Percentiles rank a stretch among this genome's conserved stretches.
These are phyloP conservation scores for Schizophyllum amplum DNA, from an alignment of 1,284 basidiomycete genomes.

Conservation along the genomic window DNA sequence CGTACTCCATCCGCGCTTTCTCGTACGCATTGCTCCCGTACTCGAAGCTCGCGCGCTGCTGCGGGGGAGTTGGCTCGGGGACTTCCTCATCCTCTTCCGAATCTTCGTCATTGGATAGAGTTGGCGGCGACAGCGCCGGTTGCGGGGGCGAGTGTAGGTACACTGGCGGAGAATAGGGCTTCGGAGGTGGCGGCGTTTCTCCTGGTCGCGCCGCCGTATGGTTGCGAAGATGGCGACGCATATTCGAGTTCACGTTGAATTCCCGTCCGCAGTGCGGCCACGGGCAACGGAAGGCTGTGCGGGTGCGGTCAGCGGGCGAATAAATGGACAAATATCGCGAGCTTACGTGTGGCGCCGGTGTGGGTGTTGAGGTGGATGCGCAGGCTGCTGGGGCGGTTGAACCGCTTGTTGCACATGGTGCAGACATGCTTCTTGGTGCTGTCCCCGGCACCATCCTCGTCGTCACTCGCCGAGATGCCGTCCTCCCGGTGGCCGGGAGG, in stretches of 20 bases:
- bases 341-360: slow-evolving; percentile 68
- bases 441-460: slow-evolving; percentile 1
- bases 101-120: neutral
- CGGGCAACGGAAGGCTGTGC: slow-evolving; percentile 66
- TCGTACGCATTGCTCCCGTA: neutral
- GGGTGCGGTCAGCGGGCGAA: neutral
- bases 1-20: neutral
- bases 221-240: slow-evolving; percentile 70
- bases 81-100: neutral
- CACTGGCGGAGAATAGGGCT: neutral
- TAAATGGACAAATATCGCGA: neutral
- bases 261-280: slow-evolving; percentile 64
- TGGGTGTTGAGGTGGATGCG: slow-evolving; percentile 72
- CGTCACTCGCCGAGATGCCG: neutral
- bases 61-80: neutral
- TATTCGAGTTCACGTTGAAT: slow-evolving; percentile 77
- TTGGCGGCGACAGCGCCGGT: neutral
- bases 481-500: neutral
- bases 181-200: neutral
- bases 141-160: neutral
- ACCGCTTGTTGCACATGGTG: slow-evolving; percentile 57
- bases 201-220: slow-evolving; percentile 27
- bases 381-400: slow-evolving; percentile 72
- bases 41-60: neutral
- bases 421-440: slow-evolving; percentile 52